Conservation (phyloP, 2,329 filamentous ascomycete genomes). For the Fonsecaea monophora region DNA sequence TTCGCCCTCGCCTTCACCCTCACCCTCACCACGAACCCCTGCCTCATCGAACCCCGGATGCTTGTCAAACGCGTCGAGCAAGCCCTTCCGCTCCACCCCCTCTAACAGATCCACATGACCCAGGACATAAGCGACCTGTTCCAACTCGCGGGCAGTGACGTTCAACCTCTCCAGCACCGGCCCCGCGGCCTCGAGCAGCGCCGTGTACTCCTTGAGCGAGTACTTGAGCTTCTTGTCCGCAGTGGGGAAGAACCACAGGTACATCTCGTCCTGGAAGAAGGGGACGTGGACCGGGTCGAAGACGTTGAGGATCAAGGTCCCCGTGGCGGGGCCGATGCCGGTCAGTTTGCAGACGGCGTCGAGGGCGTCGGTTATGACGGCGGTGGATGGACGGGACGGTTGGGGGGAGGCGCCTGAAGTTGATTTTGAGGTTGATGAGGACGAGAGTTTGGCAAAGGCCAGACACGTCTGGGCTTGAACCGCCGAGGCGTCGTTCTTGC, state of each 20-base stretch:
- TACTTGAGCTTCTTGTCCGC: slow-evolving; percentile 50
- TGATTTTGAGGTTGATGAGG: background rate
- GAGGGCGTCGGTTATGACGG: slow-evolving; percentile 42
- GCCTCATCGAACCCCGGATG: background rate
- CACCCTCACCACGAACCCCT: background rate
- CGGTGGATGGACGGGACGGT: background rate
- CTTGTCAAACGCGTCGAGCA: slow-evolving; percentile 21
- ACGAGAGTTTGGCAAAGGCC: slow-evolving; percentile 15
- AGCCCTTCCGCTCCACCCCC: slow-evolving; percentile 14
- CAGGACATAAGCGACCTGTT: slow-evolving; percentile 39
- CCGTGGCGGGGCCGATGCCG: slow-evolving; percentile 53
- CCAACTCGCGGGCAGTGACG: slow-evolving; percentile 33
- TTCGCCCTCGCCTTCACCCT: background rate
- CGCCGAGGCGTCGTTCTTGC: slow-evolving; percentile 44
- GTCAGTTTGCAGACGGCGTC: slow-evolving; percentile 47
- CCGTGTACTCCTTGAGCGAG: slow-evolving; percentile 48
- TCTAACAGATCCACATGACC: slow-evolving; percentile 35
- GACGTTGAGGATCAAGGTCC: slow-evolving; percentile 51
- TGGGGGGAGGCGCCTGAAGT: background rate
- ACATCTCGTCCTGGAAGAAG: slow-evolving; percentile 54
- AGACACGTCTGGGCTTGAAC: slow-evolving; percentile 40
- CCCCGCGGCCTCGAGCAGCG: slow-evolving; percentile 27
- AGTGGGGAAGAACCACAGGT: slow-evolving; percentile 48
- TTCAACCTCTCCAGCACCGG: slow-evolving; percentile 28
- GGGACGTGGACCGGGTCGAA: slow-evolving; percentile 43